Evolutionary conservation across 768 basidiomycete genomes (phyloP), one percentile per base, ranked within the genome.

Genomic region (Mycena floridula): DNA sequence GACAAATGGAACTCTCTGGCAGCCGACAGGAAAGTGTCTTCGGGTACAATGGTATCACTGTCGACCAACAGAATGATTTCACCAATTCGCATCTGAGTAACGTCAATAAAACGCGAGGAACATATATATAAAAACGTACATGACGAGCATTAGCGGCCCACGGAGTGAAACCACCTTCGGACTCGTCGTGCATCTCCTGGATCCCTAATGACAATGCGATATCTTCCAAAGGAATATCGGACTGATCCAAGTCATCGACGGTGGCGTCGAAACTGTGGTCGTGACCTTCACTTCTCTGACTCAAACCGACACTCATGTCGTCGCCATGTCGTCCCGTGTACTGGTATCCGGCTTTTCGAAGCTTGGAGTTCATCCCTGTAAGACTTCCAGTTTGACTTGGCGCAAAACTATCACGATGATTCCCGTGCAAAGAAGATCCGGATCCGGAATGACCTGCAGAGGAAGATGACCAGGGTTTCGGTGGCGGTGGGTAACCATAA

Each of bases 41-140:
- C 85, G 4, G 89, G 87, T 4, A 85, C 81, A 42, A 85, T 61
- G 4, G 83, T 82, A 60, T 87, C 85, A 42, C 83, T 80, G 63
- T 93, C 85, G 49, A 92, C 83, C 46, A 91, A 64, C 30, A 93
- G 70, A 44, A 93, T 73, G 50, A 89, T 69, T 64, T 85, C 85
- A 1, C 86, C 87, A 27, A 93, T 70, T 25, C 91, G 67, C 16
- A 84, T 65, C 4, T 79, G 74, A 42, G n/a, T n/a, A n/a, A n/a
- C n/a, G n/a, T n/a, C n/a, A n/a, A n/a, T n/a, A n/a, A n/a, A n/a
- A n/a, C n/a, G n/a, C n/a, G n/a, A n/a, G n/a, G n/a, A n/a, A n/a
- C n/a, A n/a, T n/a, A n/a, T n/a, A n/a, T n/a, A n/a, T n/a, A n/a
- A n/a, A n/a, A n/a, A n/a, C n/a, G n/a, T n/a, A n/a, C n/a, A n/a